phyloP scores from a whole-genome alignment of 345 rosid genomes.

The Corymbia maculata region DNA sequence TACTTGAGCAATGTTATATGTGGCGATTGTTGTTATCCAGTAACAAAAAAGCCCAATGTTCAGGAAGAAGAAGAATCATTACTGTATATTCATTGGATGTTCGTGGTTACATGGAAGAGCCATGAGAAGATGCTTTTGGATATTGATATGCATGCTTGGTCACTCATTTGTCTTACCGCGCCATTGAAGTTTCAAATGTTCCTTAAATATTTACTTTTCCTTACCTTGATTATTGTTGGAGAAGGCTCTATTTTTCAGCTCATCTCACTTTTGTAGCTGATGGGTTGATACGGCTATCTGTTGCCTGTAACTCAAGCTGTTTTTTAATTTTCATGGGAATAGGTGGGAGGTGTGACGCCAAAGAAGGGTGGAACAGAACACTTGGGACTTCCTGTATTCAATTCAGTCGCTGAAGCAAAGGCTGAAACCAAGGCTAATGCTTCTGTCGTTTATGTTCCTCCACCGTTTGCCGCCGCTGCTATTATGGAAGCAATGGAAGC shows the following conservation, averaged over 20 bases:
- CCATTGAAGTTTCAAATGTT: not conserved
- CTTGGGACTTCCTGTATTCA: constrained; percentile 90
- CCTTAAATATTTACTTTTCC: not conserved
- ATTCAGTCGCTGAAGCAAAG: constrained; percentile 89
- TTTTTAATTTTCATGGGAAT: not conserved
- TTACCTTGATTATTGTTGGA: not conserved
- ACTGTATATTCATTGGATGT: not conserved
- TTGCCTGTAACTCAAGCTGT: not conserved
- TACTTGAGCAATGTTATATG: not conserved
- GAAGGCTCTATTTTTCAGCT: not conserved
- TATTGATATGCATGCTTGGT: not conserved
- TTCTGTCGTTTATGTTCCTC: constrained; percentile 89
- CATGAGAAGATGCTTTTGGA: not conserved
- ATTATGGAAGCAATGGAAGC: constrained; percentile 94
- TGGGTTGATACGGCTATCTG: not conserved
- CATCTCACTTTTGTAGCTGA: not conserved
- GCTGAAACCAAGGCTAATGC: constrained; percentile 95
- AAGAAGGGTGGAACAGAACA: constrained; percentile 98
- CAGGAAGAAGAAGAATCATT: not conserved
- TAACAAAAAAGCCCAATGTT: not conserved
- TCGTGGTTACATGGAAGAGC: not conserved
- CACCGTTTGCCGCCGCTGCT: constrained; percentile 95
- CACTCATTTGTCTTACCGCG: not conserved
- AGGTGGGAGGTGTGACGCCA: constrained; percentile 98
- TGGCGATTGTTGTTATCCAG: not conserved